These are phyloP conservation scores for Xylariaceae sp. DNA, from an alignment of 2,329 filamentous ascomycete species.

Conservation along the genomic window DNA sequence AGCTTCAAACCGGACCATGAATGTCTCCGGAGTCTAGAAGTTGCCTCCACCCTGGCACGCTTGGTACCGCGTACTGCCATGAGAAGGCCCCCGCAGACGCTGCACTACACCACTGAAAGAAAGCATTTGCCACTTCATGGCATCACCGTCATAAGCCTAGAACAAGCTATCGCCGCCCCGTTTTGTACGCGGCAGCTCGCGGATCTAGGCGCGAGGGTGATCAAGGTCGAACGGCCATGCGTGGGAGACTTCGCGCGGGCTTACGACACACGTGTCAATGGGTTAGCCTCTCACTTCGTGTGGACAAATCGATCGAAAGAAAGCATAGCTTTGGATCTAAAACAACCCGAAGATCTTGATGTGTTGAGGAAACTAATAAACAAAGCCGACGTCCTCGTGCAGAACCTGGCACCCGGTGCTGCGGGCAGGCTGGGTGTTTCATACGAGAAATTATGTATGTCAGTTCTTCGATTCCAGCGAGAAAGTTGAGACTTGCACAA, in stretches of 20 bases:
- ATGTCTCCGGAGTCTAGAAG: no score
- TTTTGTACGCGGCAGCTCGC: conserved; percentile 55
- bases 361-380: conserved; percentile 43
- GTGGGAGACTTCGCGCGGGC: conserved; percentile 52
- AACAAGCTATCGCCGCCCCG: conserved; percentile 54
- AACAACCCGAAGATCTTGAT: conserved; percentile 40
- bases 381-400: conserved; percentile 50
- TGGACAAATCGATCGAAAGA: conserved; percentile 56
- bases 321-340: conserved; percentile 49
- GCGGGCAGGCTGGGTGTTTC: conserved; percentile 46
- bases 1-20: no score
- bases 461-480: no score
- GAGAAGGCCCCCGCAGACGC: no score
- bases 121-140: conserved; percentile 36
- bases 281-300: conserved; percentile 53
- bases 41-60: no score
- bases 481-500: no score
- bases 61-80: no score
- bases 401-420: conserved; percentile 53
- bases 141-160: conserved; percentile 50
- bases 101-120: not conserved
- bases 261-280: conserved; percentile 49
- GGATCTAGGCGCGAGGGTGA: conserved; percentile 52
- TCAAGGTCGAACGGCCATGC: conserved; percentile 52
- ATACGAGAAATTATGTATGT: conserved; percentile 32